Evolutionary conservation across 345 rosid species (phyloP).

Genomic region (Ceriops tagal): DNA sequence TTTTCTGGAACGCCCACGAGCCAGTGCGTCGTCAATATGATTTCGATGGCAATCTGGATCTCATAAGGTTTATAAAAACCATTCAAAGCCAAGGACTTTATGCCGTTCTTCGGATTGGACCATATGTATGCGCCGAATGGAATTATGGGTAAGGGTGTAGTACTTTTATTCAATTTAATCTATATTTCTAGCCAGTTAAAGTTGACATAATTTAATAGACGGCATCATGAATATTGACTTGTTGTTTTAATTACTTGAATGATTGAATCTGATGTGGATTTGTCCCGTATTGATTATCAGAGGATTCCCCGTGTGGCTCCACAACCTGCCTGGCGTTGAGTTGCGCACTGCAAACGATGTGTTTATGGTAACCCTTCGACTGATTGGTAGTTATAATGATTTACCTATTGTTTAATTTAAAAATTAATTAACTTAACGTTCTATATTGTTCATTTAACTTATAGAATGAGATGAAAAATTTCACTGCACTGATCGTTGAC

Average conservation of each 20-base stretch:
- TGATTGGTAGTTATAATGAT: no score
- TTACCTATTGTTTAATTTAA: no score
- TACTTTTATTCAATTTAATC: no score
- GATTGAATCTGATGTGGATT: neutral
- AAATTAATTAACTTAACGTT: no score
- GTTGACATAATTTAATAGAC: no score
- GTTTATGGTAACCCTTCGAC: neutral
- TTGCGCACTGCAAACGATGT: constrained; percentile 45
- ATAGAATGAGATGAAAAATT: constrained; percentile 64
- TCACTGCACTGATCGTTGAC: constrained; percentile 49
- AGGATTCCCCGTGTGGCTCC: constrained; percentile 71
- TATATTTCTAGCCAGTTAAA: no score
- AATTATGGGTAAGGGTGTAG: constrained; percentile 41
- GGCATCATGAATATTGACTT: no score
- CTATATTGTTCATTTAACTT: neutral
- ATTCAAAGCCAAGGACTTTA: constrained; percentile 45
- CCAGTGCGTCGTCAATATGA: constrained; percentile 40
- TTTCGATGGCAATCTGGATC: constrained; percentile 44
- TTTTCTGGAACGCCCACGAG: constrained; percentile 72
- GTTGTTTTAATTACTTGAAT: no score
- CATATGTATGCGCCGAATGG: constrained; percentile 75
- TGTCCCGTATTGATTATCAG: constrained; percentile 15
- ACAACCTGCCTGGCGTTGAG: constrained; percentile 39
- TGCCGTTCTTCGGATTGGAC: constrained; percentile 63
- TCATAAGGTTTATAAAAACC: constrained; percentile 51